phyloP scores from a whole-genome alignment of 2,329 filamentous ascomycete species.

The Gliomastix tumulicola region DNA sequence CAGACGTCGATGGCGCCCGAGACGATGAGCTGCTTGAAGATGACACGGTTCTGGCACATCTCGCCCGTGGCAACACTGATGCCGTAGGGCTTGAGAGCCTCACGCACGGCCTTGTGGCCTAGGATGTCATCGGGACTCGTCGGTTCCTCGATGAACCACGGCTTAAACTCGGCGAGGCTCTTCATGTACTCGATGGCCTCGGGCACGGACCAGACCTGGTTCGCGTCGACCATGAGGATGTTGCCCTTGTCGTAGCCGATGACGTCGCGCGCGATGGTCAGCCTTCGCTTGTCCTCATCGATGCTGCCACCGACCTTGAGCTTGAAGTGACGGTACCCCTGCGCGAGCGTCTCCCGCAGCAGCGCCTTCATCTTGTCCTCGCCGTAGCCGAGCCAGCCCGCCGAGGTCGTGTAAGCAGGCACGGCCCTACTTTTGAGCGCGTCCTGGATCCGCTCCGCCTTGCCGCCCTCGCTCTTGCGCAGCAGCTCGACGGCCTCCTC shows the following conservation, averaged over 20 bases:
- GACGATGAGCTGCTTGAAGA: conserved; percentile 87
- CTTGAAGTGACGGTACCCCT: conserved; percentile 84
- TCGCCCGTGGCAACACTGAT: conserved; percentile 88
- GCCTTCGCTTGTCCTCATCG: conserved; percentile 62
- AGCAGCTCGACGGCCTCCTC: conserved; percentile 73
- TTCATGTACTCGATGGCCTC: conserved; percentile 86
- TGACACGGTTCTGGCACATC: conserved; percentile 91
- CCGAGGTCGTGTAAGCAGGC: conserved; percentile 84
- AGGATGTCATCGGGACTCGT: conserved; percentile 86
- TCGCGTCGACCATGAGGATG: conserved; percentile 87
- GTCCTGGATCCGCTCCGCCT: conserved; percentile 64
- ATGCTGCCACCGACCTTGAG: conserved; percentile 76
- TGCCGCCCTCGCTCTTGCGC: conserved; percentile 56
- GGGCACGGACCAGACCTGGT: conserved; percentile 87
- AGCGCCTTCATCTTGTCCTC: conserved; percentile 79
- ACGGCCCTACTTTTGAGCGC: conserved; percentile 70
- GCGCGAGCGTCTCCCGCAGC: conserved; percentile 64
- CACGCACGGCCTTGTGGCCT: conserved; percentile 77
- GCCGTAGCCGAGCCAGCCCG: conserved; percentile 86
- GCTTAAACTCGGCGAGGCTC: conserved; percentile 73
- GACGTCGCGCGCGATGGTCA: conserved; percentile 69
- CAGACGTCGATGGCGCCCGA: conserved; percentile 78
- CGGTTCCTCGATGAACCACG: conserved; percentile 93
- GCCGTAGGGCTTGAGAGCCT: conserved; percentile 65
- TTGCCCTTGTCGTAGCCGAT: conserved; percentile 80